These are phyloP conservation scores for Fusarium bulbicola DNA, from an alignment of 2,329 filamentous ascomycete genomes.

Conservation along the genomic window DNA sequence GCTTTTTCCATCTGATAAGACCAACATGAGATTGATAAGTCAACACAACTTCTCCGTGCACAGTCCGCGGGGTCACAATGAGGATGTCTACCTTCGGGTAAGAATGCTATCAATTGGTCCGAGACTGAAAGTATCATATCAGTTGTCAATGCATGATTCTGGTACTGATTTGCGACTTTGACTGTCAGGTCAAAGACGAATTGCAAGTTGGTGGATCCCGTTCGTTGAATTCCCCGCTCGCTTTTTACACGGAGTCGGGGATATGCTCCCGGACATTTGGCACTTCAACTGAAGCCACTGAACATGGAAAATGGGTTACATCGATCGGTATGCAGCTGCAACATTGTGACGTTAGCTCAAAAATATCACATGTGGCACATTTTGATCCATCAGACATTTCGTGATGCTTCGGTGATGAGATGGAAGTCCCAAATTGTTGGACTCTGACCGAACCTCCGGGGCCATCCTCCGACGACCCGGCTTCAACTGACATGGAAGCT, in stretches of 20 bases:
- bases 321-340: not conserved
- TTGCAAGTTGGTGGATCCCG: slow-evolving; percentile 18
- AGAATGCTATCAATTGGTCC: not conserved
- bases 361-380: not conserved
- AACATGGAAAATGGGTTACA: not conserved
- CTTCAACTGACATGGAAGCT: not conserved
- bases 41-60: not conserved
- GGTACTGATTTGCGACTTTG: not conserved
- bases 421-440: fast-evolving
- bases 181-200: not conserved
- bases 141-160: not conserved
- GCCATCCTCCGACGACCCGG: not conserved
- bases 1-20: slow-evolving; percentile 29
- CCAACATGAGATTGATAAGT: slow-evolving; percentile 33
- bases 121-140: not conserved
- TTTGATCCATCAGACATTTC: not conserved
- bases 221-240: slow-evolving; percentile 27
- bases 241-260: slow-evolving; percentile 28
- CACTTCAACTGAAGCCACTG: not conserved
- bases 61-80: not conserved
- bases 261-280: slow-evolving; percentile 19
- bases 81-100: not conserved
- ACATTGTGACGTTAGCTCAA: not conserved
- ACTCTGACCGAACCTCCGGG: not conserved
- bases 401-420: not conserved